Percentiles rank a stretch among this genome's conserved stretches.
Conservation (phyloP, 1,284 basidiomycete genomes). For the Pascua guehoae region DNA sequence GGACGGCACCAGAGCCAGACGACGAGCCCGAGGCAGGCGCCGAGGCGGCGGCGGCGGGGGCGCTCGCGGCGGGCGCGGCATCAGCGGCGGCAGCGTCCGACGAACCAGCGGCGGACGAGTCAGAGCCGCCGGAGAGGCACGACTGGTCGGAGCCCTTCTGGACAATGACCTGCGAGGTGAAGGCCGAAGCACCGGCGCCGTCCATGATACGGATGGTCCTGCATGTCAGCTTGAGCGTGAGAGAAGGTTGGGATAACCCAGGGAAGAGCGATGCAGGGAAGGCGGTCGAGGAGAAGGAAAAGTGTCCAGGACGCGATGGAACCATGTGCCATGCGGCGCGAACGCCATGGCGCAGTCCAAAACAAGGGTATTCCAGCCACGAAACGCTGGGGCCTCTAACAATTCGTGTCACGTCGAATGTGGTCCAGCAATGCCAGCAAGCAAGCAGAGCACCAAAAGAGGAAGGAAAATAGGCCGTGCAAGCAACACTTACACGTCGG, state of each 20-base stretch:
- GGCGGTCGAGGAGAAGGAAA: too few species aligned
- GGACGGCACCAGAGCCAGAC: neutral
- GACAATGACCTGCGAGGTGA: conserved; percentile 58
- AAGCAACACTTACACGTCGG: conserved; percentile 55
- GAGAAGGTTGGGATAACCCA: too few species aligned
- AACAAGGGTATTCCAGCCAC: too few species aligned
- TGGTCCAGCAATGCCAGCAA: too few species aligned
- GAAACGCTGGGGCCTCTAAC: too few species aligned
- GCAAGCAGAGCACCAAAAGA: too few species aligned
- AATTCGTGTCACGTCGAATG: too few species aligned
- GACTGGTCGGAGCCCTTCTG: conserved; percentile 48
- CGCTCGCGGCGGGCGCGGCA: conserved; percentile 1
- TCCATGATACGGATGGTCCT: conserved; percentile 52
- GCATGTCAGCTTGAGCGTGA: conserved; percentile 1
- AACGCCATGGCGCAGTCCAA: too few species aligned
- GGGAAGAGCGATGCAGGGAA: too few species aligned
- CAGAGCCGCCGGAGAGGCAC: conserved; percentile 25
- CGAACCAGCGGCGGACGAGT: neutral
- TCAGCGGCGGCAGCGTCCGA: neutral
- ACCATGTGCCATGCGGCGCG: too few species aligned
- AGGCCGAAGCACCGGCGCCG: conserved; percentile 57
- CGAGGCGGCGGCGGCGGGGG: conserved; percentile 26
- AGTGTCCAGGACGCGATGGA: too few species aligned
- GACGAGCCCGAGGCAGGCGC: conserved; percentile 20
- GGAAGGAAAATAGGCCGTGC: neutral